A percentile compares a stretch with the other conserved stretches of the same genome.
These are phyloP conservation scores for Eucalyptus rudis DNA, from an alignment of 345 rosid species.

Conservation along the genomic window DNA sequence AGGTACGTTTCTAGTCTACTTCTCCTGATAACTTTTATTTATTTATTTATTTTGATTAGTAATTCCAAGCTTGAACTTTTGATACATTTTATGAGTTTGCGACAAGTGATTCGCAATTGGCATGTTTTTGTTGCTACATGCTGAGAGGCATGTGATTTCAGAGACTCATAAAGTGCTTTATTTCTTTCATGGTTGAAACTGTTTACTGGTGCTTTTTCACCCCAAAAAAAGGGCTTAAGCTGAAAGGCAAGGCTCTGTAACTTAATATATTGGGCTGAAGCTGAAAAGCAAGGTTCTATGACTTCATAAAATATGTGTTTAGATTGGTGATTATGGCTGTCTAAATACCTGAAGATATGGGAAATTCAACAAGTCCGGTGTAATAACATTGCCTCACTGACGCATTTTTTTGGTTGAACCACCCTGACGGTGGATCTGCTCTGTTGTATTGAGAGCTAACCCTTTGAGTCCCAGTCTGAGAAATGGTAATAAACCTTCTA, in stretches of 20 bases:
- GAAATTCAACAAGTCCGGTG: background rate
- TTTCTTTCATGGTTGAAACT: background rate
- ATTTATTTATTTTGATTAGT: background rate
- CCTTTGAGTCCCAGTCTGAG: background rate
- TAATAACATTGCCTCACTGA: background rate
- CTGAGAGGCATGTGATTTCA: background rate
- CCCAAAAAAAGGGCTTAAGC: background rate
- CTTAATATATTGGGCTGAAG: background rate
- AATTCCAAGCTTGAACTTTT: background rate
- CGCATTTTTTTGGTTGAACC: background rate
- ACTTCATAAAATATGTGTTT: background rate
- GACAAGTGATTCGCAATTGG: background rate
- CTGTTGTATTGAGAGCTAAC: background rate
- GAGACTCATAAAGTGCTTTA: background rate
- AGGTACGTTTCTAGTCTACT: constrained; percentile 22
- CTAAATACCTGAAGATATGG: background rate
- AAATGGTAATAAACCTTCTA: background rate
- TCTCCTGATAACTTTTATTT: background rate
- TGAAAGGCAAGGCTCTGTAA: background rate
- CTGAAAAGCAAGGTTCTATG: background rate
- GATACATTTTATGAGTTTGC: background rate
- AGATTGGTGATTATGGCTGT: background rate
- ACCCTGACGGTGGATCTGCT: background rate
- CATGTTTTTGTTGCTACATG: background rate
- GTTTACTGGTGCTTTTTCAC: background rate